phyloP scores from a whole-genome alignment of 192 early-diverging fungal species.

The Coemansia sp. region DNA sequence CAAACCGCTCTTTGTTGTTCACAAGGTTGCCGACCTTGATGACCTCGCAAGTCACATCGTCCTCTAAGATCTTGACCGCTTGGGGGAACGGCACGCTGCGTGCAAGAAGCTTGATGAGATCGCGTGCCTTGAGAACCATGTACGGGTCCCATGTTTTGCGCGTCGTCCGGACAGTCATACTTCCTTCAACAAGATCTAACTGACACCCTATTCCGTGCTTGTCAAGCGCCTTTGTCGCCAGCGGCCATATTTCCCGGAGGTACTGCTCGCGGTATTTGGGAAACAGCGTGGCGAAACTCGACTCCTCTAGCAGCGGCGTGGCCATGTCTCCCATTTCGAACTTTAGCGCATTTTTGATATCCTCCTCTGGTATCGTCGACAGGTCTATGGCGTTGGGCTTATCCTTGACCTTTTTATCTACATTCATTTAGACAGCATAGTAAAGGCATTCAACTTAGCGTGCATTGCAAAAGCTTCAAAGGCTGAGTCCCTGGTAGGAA shows the following conservation, averaged over 20 bases:
- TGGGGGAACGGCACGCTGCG: slow-evolving; percentile 93
- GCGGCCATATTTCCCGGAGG: slow-evolving; percentile 87
- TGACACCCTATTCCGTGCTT: slow-evolving; percentile 84
- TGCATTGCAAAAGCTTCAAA: not conserved
- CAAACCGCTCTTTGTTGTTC: slow-evolving; percentile 95
- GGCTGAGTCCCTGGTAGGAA: not conserved
- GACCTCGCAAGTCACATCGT: slow-evolving; percentile 88
- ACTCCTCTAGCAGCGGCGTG: slow-evolving; percentile 84
- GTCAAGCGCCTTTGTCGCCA: slow-evolving; percentile 78
- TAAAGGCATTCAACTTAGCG: not conserved
- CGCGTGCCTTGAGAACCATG: slow-evolving; percentile 89
- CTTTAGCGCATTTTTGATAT: slow-evolving; percentile 78
- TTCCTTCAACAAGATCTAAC: slow-evolving; percentile 94
- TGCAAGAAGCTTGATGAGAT: slow-evolving; percentile 91
- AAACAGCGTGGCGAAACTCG: slow-evolving; percentile 95
- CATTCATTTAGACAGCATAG: not conserved
- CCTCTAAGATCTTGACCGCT: slow-evolving; percentile 89
- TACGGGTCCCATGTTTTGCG: slow-evolving; percentile 95
- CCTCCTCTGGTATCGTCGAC: slow-evolving; percentile 41
- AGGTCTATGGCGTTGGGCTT: slow-evolving; percentile 38
- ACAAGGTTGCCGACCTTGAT: slow-evolving; percentile 97
- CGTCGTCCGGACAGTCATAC: slow-evolving; percentile 97
- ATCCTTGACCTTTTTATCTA: slow-evolving; percentile 12
- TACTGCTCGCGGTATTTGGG: slow-evolving; percentile 98
- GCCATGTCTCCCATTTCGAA: slow-evolving; percentile 76